Conservation (phyloP, 2,329 filamentous ascomycete species). For the Ophiostoma piceae region DNA sequence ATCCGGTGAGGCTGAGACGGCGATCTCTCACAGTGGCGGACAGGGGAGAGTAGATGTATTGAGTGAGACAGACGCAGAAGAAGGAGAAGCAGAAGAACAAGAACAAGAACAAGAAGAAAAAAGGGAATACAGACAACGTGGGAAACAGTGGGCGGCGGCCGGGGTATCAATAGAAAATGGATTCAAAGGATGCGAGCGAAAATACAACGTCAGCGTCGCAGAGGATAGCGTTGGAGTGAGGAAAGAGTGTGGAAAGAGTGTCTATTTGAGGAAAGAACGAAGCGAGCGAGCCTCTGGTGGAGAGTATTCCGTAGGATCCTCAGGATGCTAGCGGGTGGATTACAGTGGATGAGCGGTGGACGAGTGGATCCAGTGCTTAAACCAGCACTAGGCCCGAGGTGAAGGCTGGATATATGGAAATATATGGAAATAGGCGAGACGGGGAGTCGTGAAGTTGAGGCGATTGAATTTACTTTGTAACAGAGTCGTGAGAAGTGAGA, state of each 20-base stretch:
- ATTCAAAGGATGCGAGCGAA: background rate
- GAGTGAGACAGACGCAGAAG: background rate
- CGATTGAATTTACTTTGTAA: no score
- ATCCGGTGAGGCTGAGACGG: background rate
- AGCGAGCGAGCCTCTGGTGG: background rate
- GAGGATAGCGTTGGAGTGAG: background rate
- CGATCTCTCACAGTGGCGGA: background rate
- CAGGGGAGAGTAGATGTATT: background rate
- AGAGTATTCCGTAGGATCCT: no score
- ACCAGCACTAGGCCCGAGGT: background rate
- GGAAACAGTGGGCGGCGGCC: background rate
- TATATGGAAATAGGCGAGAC: no score
- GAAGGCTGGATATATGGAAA: background rate
- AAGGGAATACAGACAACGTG: background rate
- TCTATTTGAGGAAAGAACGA: background rate
- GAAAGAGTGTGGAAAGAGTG: background rate
- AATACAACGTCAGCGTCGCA: slow-evolving; percentile 10
- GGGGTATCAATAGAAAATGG: background rate
- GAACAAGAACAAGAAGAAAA: background rate
- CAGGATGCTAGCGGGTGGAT: background rate
- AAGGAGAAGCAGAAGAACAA: background rate
- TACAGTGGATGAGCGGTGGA: background rate
- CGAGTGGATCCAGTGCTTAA: background rate
- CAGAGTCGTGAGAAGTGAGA: no score
- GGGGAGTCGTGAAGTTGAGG: no score